Conservation (phyloP, 2,329 filamentous ascomycete genomes). For the Clonostachys rosea region DNA sequence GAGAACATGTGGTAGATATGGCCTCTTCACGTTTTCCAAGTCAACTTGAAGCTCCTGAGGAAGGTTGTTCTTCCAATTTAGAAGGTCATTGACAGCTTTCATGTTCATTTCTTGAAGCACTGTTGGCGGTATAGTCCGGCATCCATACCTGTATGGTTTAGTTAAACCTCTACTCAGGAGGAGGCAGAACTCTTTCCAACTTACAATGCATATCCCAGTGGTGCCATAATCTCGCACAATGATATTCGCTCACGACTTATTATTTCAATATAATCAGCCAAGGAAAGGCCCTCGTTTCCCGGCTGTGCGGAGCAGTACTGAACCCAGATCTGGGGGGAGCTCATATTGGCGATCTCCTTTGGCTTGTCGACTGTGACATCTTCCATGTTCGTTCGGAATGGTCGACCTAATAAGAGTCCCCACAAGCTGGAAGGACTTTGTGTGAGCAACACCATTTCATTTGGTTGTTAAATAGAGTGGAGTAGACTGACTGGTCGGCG, state of each 20-base stretch:
- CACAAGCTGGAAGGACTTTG: conserved; percentile 8
- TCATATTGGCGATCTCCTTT: conserved; percentile 6
- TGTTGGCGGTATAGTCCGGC: not conserved
- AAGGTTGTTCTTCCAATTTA: conserved; percentile 11
- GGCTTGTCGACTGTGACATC: conserved; percentile 15
- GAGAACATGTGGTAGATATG: conserved; percentile 5
- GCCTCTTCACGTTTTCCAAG: conserved; percentile 6
- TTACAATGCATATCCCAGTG: not conserved
- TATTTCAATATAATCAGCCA: not conserved
- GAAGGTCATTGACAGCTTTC: conserved; percentile 7
- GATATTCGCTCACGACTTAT: not conserved
- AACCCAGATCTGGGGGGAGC: conserved; percentile 1
- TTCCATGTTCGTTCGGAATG: conserved; percentile 15
- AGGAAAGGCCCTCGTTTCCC: not conserved
- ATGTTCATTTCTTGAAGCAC: conserved; percentile 6
- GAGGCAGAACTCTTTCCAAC: not conserved
- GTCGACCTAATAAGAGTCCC: conserved; percentile 15
- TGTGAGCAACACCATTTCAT: no score
- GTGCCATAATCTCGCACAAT: not conserved
- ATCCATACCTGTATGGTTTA: not conserved
- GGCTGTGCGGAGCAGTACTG: not conserved
- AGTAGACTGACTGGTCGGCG: conserved; percentile 15
- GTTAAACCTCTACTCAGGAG: no score
- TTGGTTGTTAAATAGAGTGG: no score
- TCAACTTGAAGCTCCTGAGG: conserved; percentile 9